These are phyloP conservation scores for Talaromyces sp. DNA, from an alignment of 2,329 filamentous ascomycete species.

Conservation along the genomic window DNA sequence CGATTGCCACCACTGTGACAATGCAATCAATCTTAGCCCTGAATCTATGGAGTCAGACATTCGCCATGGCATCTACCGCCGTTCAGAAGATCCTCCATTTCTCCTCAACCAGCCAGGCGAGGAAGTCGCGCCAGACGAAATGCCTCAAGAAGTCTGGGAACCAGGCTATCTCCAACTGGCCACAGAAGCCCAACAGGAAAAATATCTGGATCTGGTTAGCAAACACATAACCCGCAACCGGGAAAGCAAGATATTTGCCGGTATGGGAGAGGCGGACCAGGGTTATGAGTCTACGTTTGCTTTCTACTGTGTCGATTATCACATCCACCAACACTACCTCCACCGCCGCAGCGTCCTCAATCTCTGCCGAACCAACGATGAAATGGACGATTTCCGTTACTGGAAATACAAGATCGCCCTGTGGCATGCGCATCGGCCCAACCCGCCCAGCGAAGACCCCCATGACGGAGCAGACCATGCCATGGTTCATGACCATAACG, in stretches of 20 bases:
- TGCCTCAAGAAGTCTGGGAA: neutral
- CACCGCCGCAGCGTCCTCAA: conserved; percentile 16
- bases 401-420: conserved; percentile 20
- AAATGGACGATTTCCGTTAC: conserved; percentile 20
- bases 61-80: conserved; percentile 5
- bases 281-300: conserved; percentile 16
- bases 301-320: conserved; percentile 26
- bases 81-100: conserved; percentile 9
- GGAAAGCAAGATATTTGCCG: conserved; percentile 10
- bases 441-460: neutral
- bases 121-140: conserved; percentile 9
- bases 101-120: conserved; percentile 2
- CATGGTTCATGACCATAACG: neutral
- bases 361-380: conserved; percentile 23
- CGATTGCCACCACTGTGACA: conserved; percentile 8
- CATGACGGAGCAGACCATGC: neutral
- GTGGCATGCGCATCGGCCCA: conserved; percentile 1
- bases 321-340: conserved; percentile 27
- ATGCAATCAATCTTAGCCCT: conserved; percentile 6
- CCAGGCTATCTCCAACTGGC: conserved; percentile 9
- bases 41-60: conserved; percentile 12
- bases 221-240: conserved; percentile 6
- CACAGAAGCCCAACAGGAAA: conserved; percentile 6
- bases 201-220: conserved; percentile 3
- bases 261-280: conserved; percentile 8